phyloP scores from a whole-genome alignment of 2,329 filamentous ascomycete genomes.

The Aspergillus jensenii region DNA sequence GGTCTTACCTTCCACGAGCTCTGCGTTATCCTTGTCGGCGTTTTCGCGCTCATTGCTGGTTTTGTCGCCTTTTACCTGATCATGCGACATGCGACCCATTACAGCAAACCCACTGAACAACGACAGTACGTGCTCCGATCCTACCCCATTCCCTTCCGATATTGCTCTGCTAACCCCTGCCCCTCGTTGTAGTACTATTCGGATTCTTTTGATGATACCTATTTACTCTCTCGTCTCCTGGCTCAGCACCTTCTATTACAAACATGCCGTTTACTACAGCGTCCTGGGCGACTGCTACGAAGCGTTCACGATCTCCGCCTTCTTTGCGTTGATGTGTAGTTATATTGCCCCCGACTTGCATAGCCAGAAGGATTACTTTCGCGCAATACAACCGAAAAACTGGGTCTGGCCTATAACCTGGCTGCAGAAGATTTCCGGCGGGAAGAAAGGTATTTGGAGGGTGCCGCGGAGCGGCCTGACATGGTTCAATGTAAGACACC shows the following conservation, averaged over 20 bases:
- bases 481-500: constrained; percentile 71
- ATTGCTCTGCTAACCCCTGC: background rate
- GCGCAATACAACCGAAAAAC: constrained; percentile 63
- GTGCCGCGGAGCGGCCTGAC: constrained; percentile 79
- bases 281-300: constrained; percentile 84
- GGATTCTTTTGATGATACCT: constrained; percentile 85
- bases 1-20: constrained; percentile 58
- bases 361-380: constrained; percentile 79
- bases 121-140: constrained; percentile 49
- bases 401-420: constrained; percentile 76
- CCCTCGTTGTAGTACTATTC: constrained; percentile 64
- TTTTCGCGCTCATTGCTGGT: constrained; percentile 54
- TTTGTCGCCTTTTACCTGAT: constrained; percentile 55
- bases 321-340: constrained; percentile 79
- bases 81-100: constrained; percentile 59
- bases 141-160: background rate
- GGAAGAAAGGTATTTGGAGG: constrained; percentile 67
- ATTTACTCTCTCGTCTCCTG: constrained; percentile 75
- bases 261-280: constrained; percentile 76
- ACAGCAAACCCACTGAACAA: constrained; percentile 60
- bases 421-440: constrained; percentile 69
- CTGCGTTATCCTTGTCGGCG: constrained; percentile 54
- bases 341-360: constrained; percentile 77
- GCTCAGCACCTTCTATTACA: constrained; percentile 72
- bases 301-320: constrained; percentile 82